phyloP scores from a whole-genome alignment of 371 early-diverging fungal species.

The Dichotomocladium elegans region DNA sequence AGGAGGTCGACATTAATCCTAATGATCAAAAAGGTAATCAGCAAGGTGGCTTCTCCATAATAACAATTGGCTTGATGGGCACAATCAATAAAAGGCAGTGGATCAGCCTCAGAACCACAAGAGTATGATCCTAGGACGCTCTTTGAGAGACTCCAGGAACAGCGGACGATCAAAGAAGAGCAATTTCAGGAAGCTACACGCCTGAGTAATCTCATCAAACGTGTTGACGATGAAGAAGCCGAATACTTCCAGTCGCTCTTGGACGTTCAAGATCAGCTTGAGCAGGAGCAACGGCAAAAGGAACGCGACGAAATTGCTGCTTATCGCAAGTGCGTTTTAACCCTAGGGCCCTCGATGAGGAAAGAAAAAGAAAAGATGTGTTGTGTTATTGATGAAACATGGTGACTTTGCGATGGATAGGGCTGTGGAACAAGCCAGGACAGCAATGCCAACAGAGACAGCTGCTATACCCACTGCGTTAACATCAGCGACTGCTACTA shows the following conservation, averaged over 20 bases:
- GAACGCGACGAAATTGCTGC: conserved; percentile 60
- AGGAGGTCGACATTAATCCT: conserved; percentile 16
- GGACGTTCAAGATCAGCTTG: conserved; percentile 52
- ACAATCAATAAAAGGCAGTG: conserved; percentile 14
- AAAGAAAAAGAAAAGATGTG: too few species aligned
- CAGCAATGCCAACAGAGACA: not conserved
- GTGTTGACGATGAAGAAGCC: conserved; percentile 73
- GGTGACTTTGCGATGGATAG: conserved; percentile 4
- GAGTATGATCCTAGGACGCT: conserved; percentile 78
- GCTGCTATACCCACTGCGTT: not conserved
- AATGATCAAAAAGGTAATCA: conserved; percentile 14
- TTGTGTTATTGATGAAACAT: not conserved
- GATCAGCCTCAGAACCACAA: conserved; percentile 23
- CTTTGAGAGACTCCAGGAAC: conserved; percentile 77
- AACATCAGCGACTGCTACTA: conserved; percentile 6
- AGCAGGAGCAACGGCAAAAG: conserved; percentile 43
- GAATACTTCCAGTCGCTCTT: conserved; percentile 66
- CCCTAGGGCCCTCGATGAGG: too few species aligned
- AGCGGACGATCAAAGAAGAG: conserved; percentile 63
- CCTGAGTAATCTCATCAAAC: conserved; percentile 68
- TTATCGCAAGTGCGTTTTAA: conserved; percentile 60
- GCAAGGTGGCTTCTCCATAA: not conserved
- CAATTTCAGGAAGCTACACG: conserved; percentile 65
- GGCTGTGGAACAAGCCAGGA: conserved; percentile 14
- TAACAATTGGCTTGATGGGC: not conserved